A percentile compares a stretch with the other conserved stretches of the same genome.
Evolutionary conservation across 2,329 filamentous ascomycete species (phyloP).

Genomic region (Epichloe scottii): DNA sequence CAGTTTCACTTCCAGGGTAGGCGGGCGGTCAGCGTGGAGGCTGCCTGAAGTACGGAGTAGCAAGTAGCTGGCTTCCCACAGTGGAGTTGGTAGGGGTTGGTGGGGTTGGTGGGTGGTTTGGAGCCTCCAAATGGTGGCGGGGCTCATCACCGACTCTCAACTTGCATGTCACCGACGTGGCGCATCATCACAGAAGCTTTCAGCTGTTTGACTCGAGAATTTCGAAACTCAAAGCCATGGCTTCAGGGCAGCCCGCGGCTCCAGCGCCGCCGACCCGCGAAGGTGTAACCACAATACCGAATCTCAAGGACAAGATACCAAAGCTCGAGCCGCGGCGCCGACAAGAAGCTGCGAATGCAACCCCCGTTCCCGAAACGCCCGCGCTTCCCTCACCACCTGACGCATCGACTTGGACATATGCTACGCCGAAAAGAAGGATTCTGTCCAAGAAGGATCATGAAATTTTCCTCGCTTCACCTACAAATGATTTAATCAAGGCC

Average conservation of each 20-base stretch:
- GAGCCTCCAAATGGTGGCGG: neutral
- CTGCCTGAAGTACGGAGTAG: too few relatives aligned
- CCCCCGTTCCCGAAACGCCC: constrained; percentile 64
- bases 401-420: constrained; percentile 47
- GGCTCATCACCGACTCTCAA: neutral
- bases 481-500: constrained; percentile 62
- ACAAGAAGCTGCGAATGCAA: constrained; percentile 36
- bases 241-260: constrained; percentile 9
- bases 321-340: constrained; percentile 55
- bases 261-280: constrained; percentile 3
- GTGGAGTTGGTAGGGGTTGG: too few relatives aligned
- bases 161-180: neutral
- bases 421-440: constrained; percentile 63
- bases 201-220: neutral
- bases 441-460: constrained; percentile 70
- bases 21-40: neutral
- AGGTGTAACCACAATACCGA: constrained; percentile 15
- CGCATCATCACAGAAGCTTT: neutral
- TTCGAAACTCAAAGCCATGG: constrained; percentile 10
- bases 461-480: constrained; percentile 64
- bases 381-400: constrained; percentile 56
- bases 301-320: constrained; percentile 43
- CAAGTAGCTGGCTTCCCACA: too few relatives aligned
- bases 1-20: neutral
- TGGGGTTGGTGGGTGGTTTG: neutral